Percentiles rank a stretch among this genome's conserved stretches.
Conservation (phyloP, 306 rosid genomes). For the Rosa multiflora region DNA sequence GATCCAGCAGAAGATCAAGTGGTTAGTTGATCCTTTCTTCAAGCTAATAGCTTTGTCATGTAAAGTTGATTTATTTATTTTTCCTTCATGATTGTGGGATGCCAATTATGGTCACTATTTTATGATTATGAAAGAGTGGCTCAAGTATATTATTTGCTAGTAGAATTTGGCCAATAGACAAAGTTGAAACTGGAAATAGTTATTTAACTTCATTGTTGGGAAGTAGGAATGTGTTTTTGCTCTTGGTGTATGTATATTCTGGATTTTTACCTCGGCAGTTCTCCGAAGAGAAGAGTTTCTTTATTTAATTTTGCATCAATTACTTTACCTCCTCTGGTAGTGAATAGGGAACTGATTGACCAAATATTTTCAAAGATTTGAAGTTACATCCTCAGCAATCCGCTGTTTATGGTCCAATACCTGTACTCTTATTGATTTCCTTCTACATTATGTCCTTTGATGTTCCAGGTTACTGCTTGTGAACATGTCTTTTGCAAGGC, state of each 20-base stretch:
- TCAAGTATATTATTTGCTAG: not conserved
- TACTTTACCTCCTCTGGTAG: not conserved
- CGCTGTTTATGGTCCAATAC: not conserved
- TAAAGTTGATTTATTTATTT: not conserved
- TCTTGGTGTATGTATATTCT: not conserved
- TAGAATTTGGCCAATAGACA: not conserved
- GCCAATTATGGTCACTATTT: not conserved
- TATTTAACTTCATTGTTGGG: not conserved
- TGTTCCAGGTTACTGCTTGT: constrained; percentile 79
- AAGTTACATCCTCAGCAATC: not conserved
- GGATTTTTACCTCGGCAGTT: not conserved
- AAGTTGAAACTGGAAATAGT: not conserved
- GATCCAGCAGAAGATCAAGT: constrained; percentile 68
- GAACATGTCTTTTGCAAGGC: constrained; percentile 78
- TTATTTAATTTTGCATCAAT: not conserved
- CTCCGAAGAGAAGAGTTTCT: not conserved
- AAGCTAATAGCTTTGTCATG: not conserved
- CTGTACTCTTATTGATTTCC: not conserved
- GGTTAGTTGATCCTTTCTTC: constrained; percentile 44
- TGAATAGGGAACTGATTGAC: not conserved
- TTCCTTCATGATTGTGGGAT: not conserved
- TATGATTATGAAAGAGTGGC: not conserved
- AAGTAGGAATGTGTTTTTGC: not conserved
- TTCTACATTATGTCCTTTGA: constrained; percentile 1
- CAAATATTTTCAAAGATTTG: not conserved